Evolutionary conservation across 2,329 filamentous ascomycete species (phyloP).

Genomic region (Furcasterigmium furcatum): DNA sequence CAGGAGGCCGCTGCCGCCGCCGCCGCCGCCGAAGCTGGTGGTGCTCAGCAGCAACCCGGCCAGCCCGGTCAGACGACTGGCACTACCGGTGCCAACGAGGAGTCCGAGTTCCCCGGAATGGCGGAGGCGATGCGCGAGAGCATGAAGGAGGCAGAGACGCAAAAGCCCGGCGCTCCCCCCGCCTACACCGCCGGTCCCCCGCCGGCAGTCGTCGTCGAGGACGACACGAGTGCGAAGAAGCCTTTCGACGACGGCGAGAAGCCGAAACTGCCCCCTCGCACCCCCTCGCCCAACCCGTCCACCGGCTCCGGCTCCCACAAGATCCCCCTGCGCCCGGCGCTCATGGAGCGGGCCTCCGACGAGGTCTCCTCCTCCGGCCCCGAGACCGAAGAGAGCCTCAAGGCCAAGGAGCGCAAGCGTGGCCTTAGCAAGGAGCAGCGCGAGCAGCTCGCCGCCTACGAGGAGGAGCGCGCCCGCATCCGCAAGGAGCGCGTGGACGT

Average conservation of each 20-base stretch:
- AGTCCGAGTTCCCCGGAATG: constrained; percentile 54
- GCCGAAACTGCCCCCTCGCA: constrained; percentile 25
- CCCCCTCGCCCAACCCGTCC: constrained; percentile 31
- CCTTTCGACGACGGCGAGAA: constrained; percentile 11
- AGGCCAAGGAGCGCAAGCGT: constrained; percentile 70
- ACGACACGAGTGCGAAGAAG: constrained; percentile 24
- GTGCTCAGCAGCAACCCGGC: constrained; percentile 27
- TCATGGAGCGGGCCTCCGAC: constrained; percentile 80
- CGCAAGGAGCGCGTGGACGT: constrained; percentile 88
- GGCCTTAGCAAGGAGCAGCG: constrained; percentile 87
- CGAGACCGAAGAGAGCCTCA: constrained; percentile 54
- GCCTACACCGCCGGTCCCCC: constrained; percentile 21
- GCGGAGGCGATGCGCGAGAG: constrained; percentile 56
- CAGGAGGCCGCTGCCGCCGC: constrained; percentile 56
- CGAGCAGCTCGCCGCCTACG: constrained; percentile 85
- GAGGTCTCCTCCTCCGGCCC: constrained; percentile 68
- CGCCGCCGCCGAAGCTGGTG: constrained; percentile 49
- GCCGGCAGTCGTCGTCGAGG: constrained; percentile 36
- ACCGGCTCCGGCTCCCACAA: constrained; percentile 36
- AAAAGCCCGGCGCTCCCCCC: constrained; percentile 21
- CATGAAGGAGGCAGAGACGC: constrained; percentile 36
- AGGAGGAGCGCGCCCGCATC: constrained; percentile 77
- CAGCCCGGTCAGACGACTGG: constrained; percentile 47
- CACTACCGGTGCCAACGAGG: constrained; percentile 21
- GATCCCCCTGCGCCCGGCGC: constrained; percentile 77